phyloP scores from a whole-genome alignment of 1,284 basidiomycete genomes.

The Rhodotorula mucilaginosa region DNA sequence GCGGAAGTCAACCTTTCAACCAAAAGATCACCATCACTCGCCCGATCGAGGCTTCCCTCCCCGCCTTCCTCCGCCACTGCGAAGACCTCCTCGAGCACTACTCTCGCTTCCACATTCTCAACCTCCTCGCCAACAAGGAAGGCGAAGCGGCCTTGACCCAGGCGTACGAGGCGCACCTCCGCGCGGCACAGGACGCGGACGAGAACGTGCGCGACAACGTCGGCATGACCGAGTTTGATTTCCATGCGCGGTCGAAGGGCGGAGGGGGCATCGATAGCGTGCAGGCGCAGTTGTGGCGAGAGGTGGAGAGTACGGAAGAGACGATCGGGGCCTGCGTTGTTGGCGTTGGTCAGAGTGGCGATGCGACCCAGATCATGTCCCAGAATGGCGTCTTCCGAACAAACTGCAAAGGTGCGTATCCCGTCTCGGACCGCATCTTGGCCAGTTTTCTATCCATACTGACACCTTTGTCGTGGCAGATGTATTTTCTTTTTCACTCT shows the following conservation, averaged over 20 bases:
- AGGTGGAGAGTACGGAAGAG: constrained; percentile 65
- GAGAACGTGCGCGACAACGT: constrained; percentile 19
- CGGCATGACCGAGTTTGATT: constrained; percentile 84
- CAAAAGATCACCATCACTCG: constrained; percentile 89
- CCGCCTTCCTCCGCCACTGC: constrained; percentile 93
- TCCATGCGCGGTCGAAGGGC: constrained; percentile 75
- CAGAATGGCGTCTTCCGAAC: constrained; percentile 90
- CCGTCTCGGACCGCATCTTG: background rate
- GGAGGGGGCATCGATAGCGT: constrained; percentile 81
- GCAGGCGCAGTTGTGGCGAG: constrained; percentile 66
- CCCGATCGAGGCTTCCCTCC: constrained; percentile 85
- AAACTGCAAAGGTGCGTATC: constrained; percentile 80
- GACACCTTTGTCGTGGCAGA: background rate
- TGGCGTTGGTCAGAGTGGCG: constrained; percentile 59
- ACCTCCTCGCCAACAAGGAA: constrained; percentile 75
- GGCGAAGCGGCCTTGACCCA: constrained; percentile 80
- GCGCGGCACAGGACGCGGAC: constrained; percentile 27
- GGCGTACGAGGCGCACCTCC: constrained; percentile 76
- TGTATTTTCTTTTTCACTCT: background rate
- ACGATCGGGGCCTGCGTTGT: constrained; percentile 68
- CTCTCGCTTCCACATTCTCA: constrained; percentile 42
- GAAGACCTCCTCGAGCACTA: constrained; percentile 59
- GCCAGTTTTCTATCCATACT: background rate
- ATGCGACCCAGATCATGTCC: constrained; percentile 68
- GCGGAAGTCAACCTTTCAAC: constrained; percentile 69